These are phyloP conservation scores for Agrocybe chaxingu DNA, from an alignment of 768 basidiomycete species.

Conservation along the genomic window DNA sequence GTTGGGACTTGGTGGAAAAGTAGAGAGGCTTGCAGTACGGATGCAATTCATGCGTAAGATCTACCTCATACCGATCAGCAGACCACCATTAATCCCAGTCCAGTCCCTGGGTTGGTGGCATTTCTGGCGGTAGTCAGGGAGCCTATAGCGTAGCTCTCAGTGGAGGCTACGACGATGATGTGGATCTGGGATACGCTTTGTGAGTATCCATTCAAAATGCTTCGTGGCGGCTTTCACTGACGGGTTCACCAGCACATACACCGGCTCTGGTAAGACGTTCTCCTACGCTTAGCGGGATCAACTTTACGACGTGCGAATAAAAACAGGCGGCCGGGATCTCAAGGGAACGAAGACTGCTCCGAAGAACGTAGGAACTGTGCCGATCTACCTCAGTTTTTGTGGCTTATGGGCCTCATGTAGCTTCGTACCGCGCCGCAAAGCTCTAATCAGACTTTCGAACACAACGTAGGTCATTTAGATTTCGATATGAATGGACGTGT, in stretches of 20 bases:
- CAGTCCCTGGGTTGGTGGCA: constrained; percentile 85
- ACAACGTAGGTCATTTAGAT: constrained; percentile 32
- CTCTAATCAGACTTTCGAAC: constrained; percentile 78
- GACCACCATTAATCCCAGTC: constrained; percentile 4
- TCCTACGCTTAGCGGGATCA: neutral
- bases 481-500: neutral
- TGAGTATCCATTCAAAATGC: constrained; percentile 34
- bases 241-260: constrained; percentile 58
- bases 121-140: constrained; percentile 61
- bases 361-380: constrained; percentile 63
- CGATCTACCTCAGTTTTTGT: neutral
- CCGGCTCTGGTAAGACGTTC: constrained; percentile 57
- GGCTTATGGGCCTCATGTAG: constrained; percentile 31
- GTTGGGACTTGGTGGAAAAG: constrained; percentile 85
- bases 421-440: constrained; percentile 89
- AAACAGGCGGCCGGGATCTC: constrained; percentile 75
- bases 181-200: constrained; percentile 82
- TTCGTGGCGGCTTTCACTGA: neutral
- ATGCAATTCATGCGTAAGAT: constrained; percentile 83
- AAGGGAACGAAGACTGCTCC: constrained; percentile 79
- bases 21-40: constrained; percentile 65
- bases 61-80: neutral
- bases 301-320: neutral
- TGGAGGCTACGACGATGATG: constrained; percentile 86
- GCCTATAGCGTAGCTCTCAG: constrained; percentile 86